Base-by-base conservation (phyloP, 768 basidiomycete species). In the Russula compacta region DNA sequence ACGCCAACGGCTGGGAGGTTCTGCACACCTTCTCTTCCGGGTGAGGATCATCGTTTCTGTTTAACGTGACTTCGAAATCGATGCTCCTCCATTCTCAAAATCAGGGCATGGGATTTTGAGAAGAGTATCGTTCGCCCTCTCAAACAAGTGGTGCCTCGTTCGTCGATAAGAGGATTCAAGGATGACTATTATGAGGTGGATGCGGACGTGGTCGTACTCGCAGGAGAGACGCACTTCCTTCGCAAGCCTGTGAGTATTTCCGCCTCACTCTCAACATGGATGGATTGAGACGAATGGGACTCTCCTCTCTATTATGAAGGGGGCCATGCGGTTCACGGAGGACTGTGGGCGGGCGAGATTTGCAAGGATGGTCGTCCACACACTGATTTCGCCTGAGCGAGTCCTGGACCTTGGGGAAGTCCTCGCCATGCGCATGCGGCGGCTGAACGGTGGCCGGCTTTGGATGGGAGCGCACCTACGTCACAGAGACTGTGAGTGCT, bases 391-490 rank as follows among this genome's bases (percentile, higher is more conserved):
- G 2, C 46, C 60, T 7, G 29, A 19, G 11, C 39, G 69, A 12
- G 64, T 60, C n/a, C 65, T 74, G 10, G 67, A 69, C 32, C 64
- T 78, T 12, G 72, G 71, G 0, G 66, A 65, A 3, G 53, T 50
- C 6, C 71, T 78, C 61, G 73, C 71, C 14, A 39, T 50, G 29
- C 72, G 71, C 52, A 76, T 78, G 73, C 66, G 56, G 3, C 63
- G 68, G 12, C 52, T 67, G 35, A 69, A 66, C 3, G 71, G 58
- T 0, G 75, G 73, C 11, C 69, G 74, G 4, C 68, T 72, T 66
- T 77, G 76, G 77, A 73, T 77, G 74, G 73, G 69, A 9, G 74
- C 72, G 6, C 76, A 77, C 46, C 77, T 78, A 74, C 75, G 76
- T 17, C 73, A 77, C 43, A 77, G 76, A 56, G 77, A 77, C 48